Conservation (phyloP, 441 rosid species). For the Pelargonium citronellum region DNA sequence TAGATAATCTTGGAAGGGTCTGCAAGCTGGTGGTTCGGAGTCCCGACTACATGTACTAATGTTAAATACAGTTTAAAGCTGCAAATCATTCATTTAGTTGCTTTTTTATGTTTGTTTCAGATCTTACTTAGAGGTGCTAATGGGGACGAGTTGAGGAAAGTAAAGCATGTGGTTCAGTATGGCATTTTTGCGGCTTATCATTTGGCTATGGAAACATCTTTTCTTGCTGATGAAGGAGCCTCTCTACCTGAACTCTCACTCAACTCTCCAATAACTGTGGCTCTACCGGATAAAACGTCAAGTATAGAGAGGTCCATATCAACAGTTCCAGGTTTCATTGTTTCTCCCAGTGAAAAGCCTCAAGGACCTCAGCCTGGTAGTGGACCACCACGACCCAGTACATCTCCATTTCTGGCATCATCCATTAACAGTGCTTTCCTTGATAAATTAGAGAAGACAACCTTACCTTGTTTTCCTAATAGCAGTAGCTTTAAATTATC, state of each 20-base stretch:
- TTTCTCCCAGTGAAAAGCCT: slow-evolving; percentile 50
- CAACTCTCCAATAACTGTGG: slow-evolving; percentile 68
- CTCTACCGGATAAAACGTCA: slow-evolving; percentile 69
- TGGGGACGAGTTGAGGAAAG: slow-evolving; percentile 84
- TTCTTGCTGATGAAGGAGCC: slow-evolving; percentile 98
- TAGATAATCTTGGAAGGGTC: background rate
- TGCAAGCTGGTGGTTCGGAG: too few species aligned
- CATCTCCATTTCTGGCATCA: slow-evolving; percentile 35
- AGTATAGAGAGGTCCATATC: slow-evolving; percentile 79
- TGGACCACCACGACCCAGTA: slow-evolving; percentile 52
- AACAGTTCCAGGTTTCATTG: slow-evolving; percentile 70
- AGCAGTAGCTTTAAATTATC: slow-evolving; percentile 37
- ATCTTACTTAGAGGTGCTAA: slow-evolving; percentile 90
- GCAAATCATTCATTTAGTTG: slow-evolving; percentile 18
- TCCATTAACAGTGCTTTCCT: slow-evolving; percentile 31
- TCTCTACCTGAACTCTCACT: slow-evolving; percentile 73
- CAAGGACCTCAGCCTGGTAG: slow-evolving; percentile 34
- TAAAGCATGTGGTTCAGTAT: slow-evolving; percentile 92
- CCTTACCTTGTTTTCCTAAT: slow-evolving; percentile 33
- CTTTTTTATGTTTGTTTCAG: slow-evolving; percentile 38
- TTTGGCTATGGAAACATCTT: slow-evolving; percentile 87
- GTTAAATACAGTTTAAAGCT: background rate
- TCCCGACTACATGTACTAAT: background rate
- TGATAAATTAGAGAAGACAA: slow-evolving; percentile 35
- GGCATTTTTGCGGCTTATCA: slow-evolving; percentile 99